phyloP scores from a whole-genome alignment of 139 green algal genomes.

The Chlorella sorokiniana region DNA sequence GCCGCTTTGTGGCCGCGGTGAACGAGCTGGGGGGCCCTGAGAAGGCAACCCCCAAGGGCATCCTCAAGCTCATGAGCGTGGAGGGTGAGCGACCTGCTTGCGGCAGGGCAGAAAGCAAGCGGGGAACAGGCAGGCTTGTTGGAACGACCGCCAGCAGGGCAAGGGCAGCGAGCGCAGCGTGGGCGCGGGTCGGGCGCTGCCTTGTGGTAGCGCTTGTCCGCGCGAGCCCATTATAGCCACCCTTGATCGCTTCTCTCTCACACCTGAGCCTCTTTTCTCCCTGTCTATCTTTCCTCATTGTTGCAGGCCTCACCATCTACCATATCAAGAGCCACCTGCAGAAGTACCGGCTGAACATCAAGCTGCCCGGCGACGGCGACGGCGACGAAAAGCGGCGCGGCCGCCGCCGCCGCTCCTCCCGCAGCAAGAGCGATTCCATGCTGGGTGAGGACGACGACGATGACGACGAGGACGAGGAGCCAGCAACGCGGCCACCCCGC shows the following conservation, averaged over 20 bases:
- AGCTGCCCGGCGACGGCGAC: conserved; percentile 55
- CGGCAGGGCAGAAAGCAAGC: neutral
- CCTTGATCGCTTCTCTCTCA: neutral
- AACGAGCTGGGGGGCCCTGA: conserved; percentile 63
- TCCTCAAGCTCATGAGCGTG: conserved; percentile 65
- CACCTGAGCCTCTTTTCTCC: neutral
- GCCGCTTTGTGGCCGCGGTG: conserved; percentile 73
- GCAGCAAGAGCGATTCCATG: conserved; percentile 7
- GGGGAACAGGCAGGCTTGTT: neutral
- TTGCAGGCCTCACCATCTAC: conserved; percentile 82
- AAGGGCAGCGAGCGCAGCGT: neutral
- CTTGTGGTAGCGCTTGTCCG: too few species aligned
- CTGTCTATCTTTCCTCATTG: neutral
- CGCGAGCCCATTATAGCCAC: neutral
- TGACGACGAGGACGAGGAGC: neutral
- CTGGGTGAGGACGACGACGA: neutral
- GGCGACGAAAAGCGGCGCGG: neutral
- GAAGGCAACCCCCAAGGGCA: conserved; percentile 64
- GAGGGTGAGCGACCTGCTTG: conserved; percentile 20
- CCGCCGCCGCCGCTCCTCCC: neutral
- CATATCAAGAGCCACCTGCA: conserved; percentile 93
- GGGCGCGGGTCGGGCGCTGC: too few species aligned
- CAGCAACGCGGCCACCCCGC: neutral
- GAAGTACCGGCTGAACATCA: conserved; percentile 90
- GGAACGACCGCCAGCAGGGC: neutral